A percentile compares a stretch with the other conserved stretches of the same genome.
Conservation (phyloP, 179 eudicot genomes). For the Drosera spatulata region DNA sequence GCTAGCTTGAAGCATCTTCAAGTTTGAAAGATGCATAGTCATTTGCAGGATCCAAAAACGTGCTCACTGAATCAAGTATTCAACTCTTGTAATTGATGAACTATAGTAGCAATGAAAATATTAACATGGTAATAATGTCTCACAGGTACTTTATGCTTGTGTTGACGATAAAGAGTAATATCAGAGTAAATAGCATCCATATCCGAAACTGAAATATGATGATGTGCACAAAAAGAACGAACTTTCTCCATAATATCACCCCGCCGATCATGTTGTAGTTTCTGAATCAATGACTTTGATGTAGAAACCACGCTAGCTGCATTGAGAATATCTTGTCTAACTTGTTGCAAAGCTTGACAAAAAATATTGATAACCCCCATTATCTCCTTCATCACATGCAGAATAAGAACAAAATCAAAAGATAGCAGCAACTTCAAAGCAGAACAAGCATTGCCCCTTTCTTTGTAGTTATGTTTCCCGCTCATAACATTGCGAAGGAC, state of each 20-base stretch:
- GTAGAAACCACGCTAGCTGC: neutral
- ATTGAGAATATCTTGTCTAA: neutral
- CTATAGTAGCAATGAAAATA: too few species aligned
- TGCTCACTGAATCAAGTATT: too few species aligned
- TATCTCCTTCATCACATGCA: neutral
- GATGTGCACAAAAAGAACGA: too few species aligned
- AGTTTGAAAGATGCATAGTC: neutral
- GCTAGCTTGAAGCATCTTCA: neutral
- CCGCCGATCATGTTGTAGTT: constrained; percentile 2
- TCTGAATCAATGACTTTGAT: neutral
- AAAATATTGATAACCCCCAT: constrained; percentile 1
- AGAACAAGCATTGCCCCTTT: neutral
- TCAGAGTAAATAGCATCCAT: too few species aligned
- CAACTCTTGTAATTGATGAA: too few species aligned
- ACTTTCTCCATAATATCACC: neutral
- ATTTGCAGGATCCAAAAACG: neutral
- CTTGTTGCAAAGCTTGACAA: constrained; percentile 6
- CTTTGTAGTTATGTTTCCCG: too few species aligned
- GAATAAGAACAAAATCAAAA: neutral
- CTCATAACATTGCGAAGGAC: too few species aligned
- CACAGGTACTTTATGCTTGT: too few species aligned
- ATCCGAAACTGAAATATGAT: too few species aligned
- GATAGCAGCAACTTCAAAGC: neutral
- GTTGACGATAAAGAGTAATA: too few species aligned
- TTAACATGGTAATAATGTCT: too few species aligned